phyloP scores from a whole-genome alignment of 352 stramenopile genomes.

The Phytopythium montanum region DNA sequence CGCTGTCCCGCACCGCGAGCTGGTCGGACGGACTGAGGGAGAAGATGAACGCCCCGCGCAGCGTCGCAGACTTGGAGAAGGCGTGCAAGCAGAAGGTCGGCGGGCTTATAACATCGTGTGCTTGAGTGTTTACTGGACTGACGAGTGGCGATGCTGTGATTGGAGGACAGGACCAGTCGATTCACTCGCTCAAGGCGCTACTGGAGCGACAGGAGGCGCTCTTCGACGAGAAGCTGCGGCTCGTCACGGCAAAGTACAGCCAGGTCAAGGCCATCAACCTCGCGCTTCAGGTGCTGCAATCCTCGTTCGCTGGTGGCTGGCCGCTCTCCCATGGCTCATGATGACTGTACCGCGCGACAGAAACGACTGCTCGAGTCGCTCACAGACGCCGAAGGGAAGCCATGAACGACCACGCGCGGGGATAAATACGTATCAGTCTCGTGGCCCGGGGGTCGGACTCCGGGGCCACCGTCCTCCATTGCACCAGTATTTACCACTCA shows the following conservation, averaged over 20 bases:
- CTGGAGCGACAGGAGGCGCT: constrained; percentile 65
- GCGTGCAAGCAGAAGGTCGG: constrained; percentile 70
- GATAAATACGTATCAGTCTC: constrained; percentile 22
- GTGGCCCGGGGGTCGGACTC: too few relatives aligned
- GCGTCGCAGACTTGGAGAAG: constrained; percentile 67
- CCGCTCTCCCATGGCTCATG: background rate
- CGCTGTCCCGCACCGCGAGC: constrained; percentile 3
- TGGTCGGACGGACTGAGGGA: constrained; percentile 12
- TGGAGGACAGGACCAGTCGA: constrained; percentile 48
- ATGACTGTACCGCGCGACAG: constrained; percentile 13
- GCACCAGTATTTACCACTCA: constrained; percentile 4
- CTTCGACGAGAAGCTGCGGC: constrained; percentile 69
- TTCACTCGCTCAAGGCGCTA: constrained; percentile 56
- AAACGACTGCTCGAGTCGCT: constrained; percentile 52
- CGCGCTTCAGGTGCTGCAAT: constrained; percentile 53
- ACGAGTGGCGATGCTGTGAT: background rate
- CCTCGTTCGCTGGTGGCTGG: background rate
- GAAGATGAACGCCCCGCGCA: constrained; percentile 19
- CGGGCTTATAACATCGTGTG: background rate
- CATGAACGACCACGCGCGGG: constrained; percentile 16
- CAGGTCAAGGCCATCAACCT: constrained; percentile 82
- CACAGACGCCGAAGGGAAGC: constrained; percentile 29
- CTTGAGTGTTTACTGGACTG: background rate
- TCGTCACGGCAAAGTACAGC: constrained; percentile 68
- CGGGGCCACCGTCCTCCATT: background rate